Percentiles rank a stretch among this genome's conserved stretches.
These are phyloP conservation scores for Fennellomyces sp. DNA, from an alignment of 371 early-diverging fungal genomes.

Conservation along the genomic window DNA sequence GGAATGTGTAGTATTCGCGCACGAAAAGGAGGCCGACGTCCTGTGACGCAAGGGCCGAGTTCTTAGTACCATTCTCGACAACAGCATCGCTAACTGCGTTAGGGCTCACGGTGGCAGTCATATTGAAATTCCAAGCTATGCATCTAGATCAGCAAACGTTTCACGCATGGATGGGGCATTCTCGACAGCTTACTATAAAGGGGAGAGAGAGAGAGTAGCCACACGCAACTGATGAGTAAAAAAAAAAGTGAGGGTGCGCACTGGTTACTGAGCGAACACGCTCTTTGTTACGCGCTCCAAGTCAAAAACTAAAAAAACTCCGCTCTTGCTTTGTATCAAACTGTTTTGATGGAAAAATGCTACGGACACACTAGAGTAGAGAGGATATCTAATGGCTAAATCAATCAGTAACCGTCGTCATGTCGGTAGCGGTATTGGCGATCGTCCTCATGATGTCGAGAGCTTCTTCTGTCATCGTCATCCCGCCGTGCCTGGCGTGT, in stretches of 20 bases:
- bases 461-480: constrained; percentile 5
- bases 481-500: constrained; percentile 8
- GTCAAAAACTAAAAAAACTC: too few relatives aligned
- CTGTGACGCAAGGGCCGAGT: constrained; percentile 34
- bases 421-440: not conserved
- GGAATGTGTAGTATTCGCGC: constrained; percentile 92
- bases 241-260: too few relatives aligned
- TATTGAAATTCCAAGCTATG: too few relatives aligned
- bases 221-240: too few relatives aligned
- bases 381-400: not conserved
- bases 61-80: constrained; percentile 15
- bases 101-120: constrained; percentile 30
- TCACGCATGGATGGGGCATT: too few relatives aligned
- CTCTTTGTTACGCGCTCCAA: too few relatives aligned
- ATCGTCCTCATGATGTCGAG: constrained; percentile 2
- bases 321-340: too few relatives aligned
- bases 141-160: too few relatives aligned
- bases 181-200: too few relatives aligned
- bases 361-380: not conserved
- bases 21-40: constrained; percentile 95
- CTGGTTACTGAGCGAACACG: too few relatives aligned
- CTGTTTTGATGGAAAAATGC: not conserved
- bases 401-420: not conserved
- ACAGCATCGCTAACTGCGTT: constrained; percentile 4
- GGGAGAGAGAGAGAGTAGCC: too few relatives aligned